A percentile compares a stretch with the other conserved stretches of the same genome.
Conservation (phyloP, 2,329 filamentous ascomycete species). For the Fusarium ambrosium region DNA sequence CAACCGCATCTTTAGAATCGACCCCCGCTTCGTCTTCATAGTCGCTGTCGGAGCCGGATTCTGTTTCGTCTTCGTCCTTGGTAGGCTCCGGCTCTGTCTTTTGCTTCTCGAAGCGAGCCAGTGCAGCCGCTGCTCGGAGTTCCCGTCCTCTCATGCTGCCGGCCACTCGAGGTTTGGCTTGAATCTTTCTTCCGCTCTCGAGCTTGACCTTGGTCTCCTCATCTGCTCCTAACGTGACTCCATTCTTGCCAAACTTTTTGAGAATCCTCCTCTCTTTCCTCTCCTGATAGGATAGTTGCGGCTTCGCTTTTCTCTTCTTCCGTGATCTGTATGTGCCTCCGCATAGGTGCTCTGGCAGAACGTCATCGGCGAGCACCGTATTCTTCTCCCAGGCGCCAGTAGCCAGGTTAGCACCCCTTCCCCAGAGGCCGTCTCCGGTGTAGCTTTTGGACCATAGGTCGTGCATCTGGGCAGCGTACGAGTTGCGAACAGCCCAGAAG, state of each 20-base stretch:
- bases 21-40: slow-evolving; percentile 62
- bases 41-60: slow-evolving; percentile 62
- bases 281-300: slow-evolving; percentile 75
- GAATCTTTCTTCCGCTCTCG: slow-evolving; percentile 73
- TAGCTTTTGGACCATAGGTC: slow-evolving; percentile 78
- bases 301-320: slow-evolving; percentile 67
- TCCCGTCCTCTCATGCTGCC: slow-evolving; percentile 81
- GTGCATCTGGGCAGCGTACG: slow-evolving; percentile 79
- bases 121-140: slow-evolving; percentile 79
- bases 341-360: slow-evolving; percentile 79
- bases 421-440: slow-evolving; percentile 88
- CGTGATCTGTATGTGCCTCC: slow-evolving; percentile 81
- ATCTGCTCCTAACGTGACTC: slow-evolving; percentile 77
- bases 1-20: slow-evolving; percentile 67
- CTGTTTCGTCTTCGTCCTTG: slow-evolving; percentile 54
- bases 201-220: slow-evolving; percentile 74
- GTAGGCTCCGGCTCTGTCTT: slow-evolving; percentile 59
- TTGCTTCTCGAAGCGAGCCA: slow-evolving; percentile 77
- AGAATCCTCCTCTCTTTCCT: slow-evolving; percentile 78
- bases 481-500: slow-evolving; percentile 85
- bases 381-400: slow-evolving; percentile 72
- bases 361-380: slow-evolving; percentile 65
- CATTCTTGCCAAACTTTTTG: slow-evolving; percentile 82
- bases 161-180: slow-evolving; percentile 79
- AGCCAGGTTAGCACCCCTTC: slow-evolving; percentile 73